Percentiles rank a stretch among this genome's conserved stretches.
phyloP scores from a whole-genome alignment of 257 asterid species.

The Solanum pinnatisectum region DNA sequence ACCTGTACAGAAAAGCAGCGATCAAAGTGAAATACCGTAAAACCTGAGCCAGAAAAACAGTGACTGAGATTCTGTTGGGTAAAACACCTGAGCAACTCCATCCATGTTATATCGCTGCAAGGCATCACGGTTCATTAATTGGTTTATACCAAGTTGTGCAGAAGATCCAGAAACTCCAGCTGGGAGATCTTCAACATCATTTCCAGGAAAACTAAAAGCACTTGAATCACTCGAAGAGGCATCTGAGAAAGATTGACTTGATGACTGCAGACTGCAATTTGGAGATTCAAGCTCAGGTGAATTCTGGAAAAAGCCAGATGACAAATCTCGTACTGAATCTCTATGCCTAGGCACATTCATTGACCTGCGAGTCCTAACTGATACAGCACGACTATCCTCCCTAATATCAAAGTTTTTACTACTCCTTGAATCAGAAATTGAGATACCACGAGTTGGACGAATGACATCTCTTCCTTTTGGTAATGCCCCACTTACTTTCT shows the following conservation, averaged over 20 bases:
- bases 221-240: conserved; percentile 41
- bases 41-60: background rate
- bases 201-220: conserved; percentile 30
- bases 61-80: background rate
- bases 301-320: conserved; percentile 15
- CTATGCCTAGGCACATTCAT: conserved; percentile 25
- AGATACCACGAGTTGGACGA: conserved; percentile 29
- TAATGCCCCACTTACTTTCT: conserved; percentile 8
- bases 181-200: conserved; percentile 21
- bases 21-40: background rate
- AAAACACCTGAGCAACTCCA: conserved; percentile 60
- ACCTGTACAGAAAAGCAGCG: conserved; percentile 28
- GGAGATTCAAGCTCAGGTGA: conserved; percentile 18
- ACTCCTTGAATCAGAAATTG: conserved; percentile 28
- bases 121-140: conserved; percentile 17
- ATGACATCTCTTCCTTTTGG: conserved; percentile 6
- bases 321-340: conserved; percentile 19
- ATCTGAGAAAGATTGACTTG: conserved; percentile 15
- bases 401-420: conserved; percentile 20
- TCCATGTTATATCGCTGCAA: conserved; percentile 41
- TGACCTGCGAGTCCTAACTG: conserved; percentile 36
- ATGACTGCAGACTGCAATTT: conserved; percentile 15
- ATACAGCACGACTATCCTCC: conserved; percentile 19
- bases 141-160: conserved; percentile 24
- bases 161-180: conserved; percentile 17